A percentile compares a stretch with the other conserved stretches of the same genome.
Conservation (phyloP, 2,329 filamentous ascomycete genomes). For the Dactylellina haptotyla region DNA sequence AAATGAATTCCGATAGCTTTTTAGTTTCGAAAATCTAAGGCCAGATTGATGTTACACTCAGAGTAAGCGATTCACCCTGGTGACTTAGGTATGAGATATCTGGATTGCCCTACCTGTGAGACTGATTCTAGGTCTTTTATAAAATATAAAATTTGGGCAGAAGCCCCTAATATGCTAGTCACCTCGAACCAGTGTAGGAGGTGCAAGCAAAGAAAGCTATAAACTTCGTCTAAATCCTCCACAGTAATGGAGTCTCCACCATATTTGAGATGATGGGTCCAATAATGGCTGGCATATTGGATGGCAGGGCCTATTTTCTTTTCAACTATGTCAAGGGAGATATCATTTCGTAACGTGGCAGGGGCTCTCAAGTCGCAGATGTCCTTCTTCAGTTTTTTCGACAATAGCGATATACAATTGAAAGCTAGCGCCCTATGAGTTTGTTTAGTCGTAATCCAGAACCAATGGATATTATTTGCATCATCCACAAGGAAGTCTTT, state of each 20-base stretch:
- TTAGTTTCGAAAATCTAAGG: neutral
- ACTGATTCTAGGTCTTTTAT: neutral
- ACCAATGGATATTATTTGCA: conserved; percentile 3
- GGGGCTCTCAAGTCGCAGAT: conserved; percentile 57
- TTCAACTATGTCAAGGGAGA: conserved; percentile 32
- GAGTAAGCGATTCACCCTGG: neutral
- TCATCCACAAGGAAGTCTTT: conserved; percentile 24
- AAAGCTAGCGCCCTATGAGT: neutral
- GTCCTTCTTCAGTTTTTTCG: conserved; percentile 45
- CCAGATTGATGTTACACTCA: neutral
- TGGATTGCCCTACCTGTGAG: neutral
- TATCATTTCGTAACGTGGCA: conserved; percentile 44
- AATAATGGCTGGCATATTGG: conserved; percentile 61
- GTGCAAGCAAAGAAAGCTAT: conserved; percentile 60
- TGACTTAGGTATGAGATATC: neutral
- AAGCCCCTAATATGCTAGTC: conserved; percentile 58
- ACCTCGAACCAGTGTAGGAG: conserved; percentile 62
- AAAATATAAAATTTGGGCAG: conserved; percentile 32
- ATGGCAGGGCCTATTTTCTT: neutral
- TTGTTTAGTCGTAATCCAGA: conserved; percentile 27
- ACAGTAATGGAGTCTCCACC: conserved; percentile 58
- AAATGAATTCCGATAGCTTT: neutral
- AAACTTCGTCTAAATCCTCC: conserved; percentile 54
- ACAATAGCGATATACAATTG: conserved; percentile 1
- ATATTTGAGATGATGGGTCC: conserved; percentile 59